Percentiles rank a stretch among this genome's conserved stretches.
phyloP scores from a whole-genome alignment of 23 red algal genomes.

The Gracilariopsis chorda region DNA sequence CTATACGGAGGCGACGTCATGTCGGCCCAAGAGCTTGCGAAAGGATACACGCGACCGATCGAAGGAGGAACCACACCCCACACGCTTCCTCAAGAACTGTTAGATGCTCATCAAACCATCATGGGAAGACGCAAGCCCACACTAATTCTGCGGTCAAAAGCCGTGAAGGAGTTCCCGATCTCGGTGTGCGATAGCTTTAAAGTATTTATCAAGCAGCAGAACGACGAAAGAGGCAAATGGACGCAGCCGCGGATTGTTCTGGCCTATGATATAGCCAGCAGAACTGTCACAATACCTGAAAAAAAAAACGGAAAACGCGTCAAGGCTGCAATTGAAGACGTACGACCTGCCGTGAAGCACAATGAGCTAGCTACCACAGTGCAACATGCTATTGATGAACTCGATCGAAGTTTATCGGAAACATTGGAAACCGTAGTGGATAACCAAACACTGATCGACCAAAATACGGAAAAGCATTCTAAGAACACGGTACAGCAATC shows the following conservation, averaged over 20 bases:
- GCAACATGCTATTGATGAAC: neutral
- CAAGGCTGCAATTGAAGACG: constrained; percentile 14
- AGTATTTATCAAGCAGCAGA: constrained; percentile 16
- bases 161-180: neutral
- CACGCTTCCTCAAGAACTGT: neutral
- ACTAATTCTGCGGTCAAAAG: constrained; percentile 13
- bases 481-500: too few species aligned
- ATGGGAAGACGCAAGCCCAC: neutral
- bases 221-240: constrained; percentile 12
- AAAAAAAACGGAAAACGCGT: neutral
- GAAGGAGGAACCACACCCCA: neutral
- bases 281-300: constrained; percentile 10
- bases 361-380: neutral
- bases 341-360: neutral
- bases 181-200: neutral
- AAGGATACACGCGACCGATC: neutral
- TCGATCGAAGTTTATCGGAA: neutral
- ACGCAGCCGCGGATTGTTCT: neutral
- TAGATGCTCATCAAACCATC: neutral
- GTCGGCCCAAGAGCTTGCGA: constrained; percentile 28
- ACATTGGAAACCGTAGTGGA: too few species aligned
- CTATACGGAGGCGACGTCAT: neutral
- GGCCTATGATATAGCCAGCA: neutral
- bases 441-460: too few species aligned
- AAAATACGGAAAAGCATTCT: too few species aligned